Evolutionary conservation across 495 filamentous ascomycete genomes (phyloP).

Genomic region (Alectoria sarmentosa): DNA sequence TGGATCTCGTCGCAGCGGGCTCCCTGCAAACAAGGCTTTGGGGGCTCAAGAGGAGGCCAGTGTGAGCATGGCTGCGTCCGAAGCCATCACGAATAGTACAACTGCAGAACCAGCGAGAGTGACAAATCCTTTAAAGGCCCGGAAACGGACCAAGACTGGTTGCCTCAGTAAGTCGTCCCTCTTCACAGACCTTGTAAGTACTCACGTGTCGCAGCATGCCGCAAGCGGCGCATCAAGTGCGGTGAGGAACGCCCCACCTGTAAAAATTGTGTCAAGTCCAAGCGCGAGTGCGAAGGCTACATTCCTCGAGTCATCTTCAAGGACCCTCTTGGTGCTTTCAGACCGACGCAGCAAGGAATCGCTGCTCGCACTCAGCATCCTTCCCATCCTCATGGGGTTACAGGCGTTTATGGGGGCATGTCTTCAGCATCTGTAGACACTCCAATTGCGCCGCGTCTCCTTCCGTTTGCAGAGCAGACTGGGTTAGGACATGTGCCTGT

Average conservation of each 20-base stretch:
- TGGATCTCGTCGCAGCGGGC: constrained; percentile 7
- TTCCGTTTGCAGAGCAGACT: constrained; percentile 15
- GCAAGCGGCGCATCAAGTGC: constrained; percentile 93
- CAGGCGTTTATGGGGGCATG: constrained; percentile 13
- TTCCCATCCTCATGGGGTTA: constrained; percentile 12
- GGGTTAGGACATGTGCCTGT: constrained; percentile 4
- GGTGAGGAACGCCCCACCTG: constrained; percentile 91
- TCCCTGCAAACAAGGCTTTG: background rate
- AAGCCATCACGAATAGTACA: constrained; percentile 6
- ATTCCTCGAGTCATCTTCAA: constrained; percentile 91
- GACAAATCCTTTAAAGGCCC: constrained; percentile 28
- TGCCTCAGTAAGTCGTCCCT: constrained; percentile 67
- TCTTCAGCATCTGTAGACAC: constrained; percentile 10
- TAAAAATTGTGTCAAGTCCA: constrained; percentile 90
- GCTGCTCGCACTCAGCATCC: constrained; percentile 18
- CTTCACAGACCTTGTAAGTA: background rate
- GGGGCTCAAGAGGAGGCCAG: constrained; percentile 3
- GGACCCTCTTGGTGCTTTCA: constrained; percentile 63
- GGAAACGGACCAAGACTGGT: constrained; percentile 91
- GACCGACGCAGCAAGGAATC: constrained; percentile 21
- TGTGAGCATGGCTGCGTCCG: constrained; percentile 1
- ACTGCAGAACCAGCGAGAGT: constrained; percentile 17
- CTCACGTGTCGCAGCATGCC: constrained; percentile 59
- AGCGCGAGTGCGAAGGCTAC: constrained; percentile 90
- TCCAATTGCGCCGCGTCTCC: constrained; percentile 23